These are phyloP conservation scores for Dothideomycetes sp. DNA, from an alignment of 2,329 filamentous ascomycete genomes.

Conservation along the genomic window DNA sequence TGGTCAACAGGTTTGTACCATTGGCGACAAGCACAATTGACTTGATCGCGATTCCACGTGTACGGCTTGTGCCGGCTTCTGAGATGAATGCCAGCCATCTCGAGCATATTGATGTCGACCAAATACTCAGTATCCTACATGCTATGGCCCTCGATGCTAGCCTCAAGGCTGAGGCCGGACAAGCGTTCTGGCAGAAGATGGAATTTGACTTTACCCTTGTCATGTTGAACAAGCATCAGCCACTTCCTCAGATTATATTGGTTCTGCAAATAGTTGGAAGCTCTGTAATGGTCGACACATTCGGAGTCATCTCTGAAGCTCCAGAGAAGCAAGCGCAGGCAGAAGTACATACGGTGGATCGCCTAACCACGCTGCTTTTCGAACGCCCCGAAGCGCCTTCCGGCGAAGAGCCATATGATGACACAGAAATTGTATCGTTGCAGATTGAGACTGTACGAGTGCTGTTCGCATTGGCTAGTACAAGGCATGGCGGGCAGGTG, in stretches of 20 bases:
- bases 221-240: conserved; percentile 59
- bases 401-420: conserved; percentile 33
- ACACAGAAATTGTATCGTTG: conserved; percentile 35
- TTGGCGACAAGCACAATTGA: conserved; percentile 40
- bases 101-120: conserved; percentile 53
- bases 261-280: conserved; percentile 60
- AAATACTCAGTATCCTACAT: conserved; percentile 59
- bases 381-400: conserved; percentile 40
- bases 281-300: conserved; percentile 52
- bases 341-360: conserved; percentile 47
- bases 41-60: conserved; percentile 45
- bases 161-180: conserved; percentile 31
- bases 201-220: conserved; percentile 58
- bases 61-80: conserved; percentile 25
- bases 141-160: conserved; percentile 53
- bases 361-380: conserved; percentile 53
- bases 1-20: conserved; percentile 48
- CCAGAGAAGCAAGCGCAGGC: conserved; percentile 25
- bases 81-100: conserved; percentile 35
- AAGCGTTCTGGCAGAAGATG: conserved; percentile 58
- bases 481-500: conserved; percentile 53
- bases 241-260: conserved; percentile 50
- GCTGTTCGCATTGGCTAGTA: conserved; percentile 50
- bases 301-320: conserved; percentile 56
- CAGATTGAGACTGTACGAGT: conserved; percentile 38